These are phyloP conservation scores for Spiromastix sp. DNA, from an alignment of 2,329 filamentous ascomycete species.

Conservation along the genomic window DNA sequence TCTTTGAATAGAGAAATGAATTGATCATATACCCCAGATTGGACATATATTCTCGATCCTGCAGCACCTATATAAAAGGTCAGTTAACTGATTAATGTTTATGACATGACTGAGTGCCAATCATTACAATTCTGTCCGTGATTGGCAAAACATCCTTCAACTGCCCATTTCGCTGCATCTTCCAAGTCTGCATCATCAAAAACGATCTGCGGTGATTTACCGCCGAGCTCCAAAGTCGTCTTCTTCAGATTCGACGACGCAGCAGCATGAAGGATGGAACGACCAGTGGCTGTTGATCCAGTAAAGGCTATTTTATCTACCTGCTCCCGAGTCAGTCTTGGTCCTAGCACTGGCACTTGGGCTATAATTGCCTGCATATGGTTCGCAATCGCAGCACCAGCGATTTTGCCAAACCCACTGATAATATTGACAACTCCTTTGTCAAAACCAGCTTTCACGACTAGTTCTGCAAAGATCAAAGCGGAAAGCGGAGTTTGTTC, in stretches of 20 bases:
- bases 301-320: slow-evolving; percentile 27
- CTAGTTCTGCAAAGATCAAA: slow-evolving; percentile 26
- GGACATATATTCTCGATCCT: slow-evolving; percentile 15
- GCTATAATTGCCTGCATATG: too few species aligned
- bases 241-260: slow-evolving; percentile 27
- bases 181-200: slow-evolving; percentile 26
- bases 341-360: too few species aligned
- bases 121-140: slow-evolving; percentile 17
- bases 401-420: slow-evolving; percentile 14
- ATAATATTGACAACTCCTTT: slow-evolving; percentile 35
- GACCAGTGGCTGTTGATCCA: slow-evolving; percentile 18
- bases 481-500: slow-evolving; percentile 34
- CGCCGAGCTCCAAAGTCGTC: slow-evolving; percentile 25
- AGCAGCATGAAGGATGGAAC: slow-evolving; percentile 33
- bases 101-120: too few species aligned
- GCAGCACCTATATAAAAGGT: too few species aligned
- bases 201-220: slow-evolving; percentile 25
- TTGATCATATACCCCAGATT: slow-evolving; percentile 11
- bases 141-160: slow-evolving; percentile 11
- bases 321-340: too few species aligned
- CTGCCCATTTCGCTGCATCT: slow-evolving; percentile 13
- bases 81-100: too few species aligned
- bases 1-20: slow-evolving; percentile 10
- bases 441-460: slow-evolving; percentile 34
- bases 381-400: slow-evolving; percentile 30